Evolutionary conservation across 495 filamentous ascomycete species (phyloP).

Genomic region (Xylaria telfairii): DNA sequence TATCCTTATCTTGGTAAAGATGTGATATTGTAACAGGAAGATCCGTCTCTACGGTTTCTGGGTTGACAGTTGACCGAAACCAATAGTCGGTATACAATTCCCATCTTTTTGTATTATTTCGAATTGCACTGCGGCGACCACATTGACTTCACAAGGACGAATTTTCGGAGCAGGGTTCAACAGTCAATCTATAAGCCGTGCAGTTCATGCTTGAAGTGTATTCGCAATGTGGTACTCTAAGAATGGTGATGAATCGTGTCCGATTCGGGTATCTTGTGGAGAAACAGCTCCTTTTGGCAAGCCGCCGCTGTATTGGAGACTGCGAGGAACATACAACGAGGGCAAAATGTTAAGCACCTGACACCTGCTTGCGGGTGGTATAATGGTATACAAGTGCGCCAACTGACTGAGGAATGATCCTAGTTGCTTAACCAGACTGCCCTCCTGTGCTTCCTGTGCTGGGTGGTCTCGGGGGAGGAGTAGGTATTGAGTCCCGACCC

Average conservation of each 20-base stretch:
- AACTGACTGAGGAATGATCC: background rate
- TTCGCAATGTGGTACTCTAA: background rate
- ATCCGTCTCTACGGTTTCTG: background rate
- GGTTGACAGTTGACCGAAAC: background rate
- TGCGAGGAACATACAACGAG: too few species aligned
- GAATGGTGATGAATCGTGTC: background rate
- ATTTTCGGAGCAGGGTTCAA: background rate
- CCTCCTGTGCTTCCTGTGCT: slow-evolving; percentile 44
- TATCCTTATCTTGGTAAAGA: background rate
- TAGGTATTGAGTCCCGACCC: slow-evolving; percentile 36
- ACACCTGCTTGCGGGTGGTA: too few species aligned
- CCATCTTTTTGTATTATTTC: background rate
- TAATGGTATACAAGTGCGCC: too few species aligned
- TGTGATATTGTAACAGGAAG: background rate
- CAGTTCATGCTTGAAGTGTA: background rate
- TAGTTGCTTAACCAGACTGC: slow-evolving; percentile 25
- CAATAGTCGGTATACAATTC: background rate
- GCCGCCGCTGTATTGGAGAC: background rate
- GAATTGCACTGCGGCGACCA: background rate
- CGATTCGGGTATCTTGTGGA: slow-evolving; percentile 5
- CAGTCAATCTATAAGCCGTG: background rate
- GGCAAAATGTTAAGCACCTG: too few species aligned
- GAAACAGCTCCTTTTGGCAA: background rate
- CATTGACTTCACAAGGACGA: background rate
- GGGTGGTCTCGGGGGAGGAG: slow-evolving; percentile 48